Base-by-base conservation (phyloP, 139 green algal species). In the Chlorella sp. region DNA sequence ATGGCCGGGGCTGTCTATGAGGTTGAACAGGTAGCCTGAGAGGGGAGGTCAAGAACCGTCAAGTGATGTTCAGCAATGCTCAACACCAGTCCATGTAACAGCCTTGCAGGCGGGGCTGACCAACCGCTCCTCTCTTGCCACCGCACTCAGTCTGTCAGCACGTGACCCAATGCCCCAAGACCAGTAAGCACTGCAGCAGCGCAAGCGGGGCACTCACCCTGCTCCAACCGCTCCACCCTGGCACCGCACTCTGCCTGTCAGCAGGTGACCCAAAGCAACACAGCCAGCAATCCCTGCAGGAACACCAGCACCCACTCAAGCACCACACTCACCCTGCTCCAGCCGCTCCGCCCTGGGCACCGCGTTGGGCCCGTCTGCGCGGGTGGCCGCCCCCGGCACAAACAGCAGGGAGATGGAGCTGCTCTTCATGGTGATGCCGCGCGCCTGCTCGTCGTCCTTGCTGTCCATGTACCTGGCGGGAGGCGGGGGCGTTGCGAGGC, bases 351-450 rank as follows among this genome's bases (percentile, higher is more conserved):
- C 70, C 2, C 85, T 82, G 0, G 67, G 55, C n/a, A 92, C n/a
- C 30, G 63, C 80, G 51, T 83, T 81, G 39, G 89, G 89, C 23
- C 91, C 88, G 78, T 91, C 88, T 26, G 89, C 88, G 73, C 80
- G 57, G 4, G 44, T 79, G 21, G 88, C 88, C 18, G 90, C 87
- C 1, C 91, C 92, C 23, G 94, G 93, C 41, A 97, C 90, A 87
- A 97, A 95, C 65, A 99, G 88, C 81, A 99, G 93, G 17, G 95
- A 95, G 74, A 99, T 99, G 87, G 92, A 96, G 84, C 86, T 95
- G 36, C 89, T 94, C 91, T 99, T 99, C 97, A 99, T 99, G 20
- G 98, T 99, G 91, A 99, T 99, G 70, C 97, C 95, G 0, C 97
- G 92, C 16, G 89, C 86, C 90, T 98, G 95, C 91, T 99, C 98